Evolutionary conservation across 768 basidiomycete genomes (phyloP), one percentile per base, ranked within the genome.

Genomic region (Trametes cubensis): DNA sequence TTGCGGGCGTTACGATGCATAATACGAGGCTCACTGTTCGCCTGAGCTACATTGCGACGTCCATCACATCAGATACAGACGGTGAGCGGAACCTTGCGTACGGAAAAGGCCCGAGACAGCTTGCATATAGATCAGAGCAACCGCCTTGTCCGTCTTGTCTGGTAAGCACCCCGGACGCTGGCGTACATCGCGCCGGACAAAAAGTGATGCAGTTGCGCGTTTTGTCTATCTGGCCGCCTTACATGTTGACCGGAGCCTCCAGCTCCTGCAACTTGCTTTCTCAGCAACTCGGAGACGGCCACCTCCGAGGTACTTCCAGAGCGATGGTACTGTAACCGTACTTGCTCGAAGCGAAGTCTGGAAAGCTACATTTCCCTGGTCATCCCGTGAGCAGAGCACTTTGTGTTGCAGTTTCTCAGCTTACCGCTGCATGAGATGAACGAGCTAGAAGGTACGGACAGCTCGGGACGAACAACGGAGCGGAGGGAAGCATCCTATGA

Each of bases 11-110:
- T 50, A n/a, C 15, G 2, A n/a, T n/a, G n/a, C n/a, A n/a, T n/a
- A n/a, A n/a, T n/a, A 30, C 20, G 20, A 25, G 13, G 23, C 21
- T 47, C 46, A 47, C 17, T 6, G 42, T 44, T 44, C 42, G 20
- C 34, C n/a, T 18, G n/a, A 34, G 28, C 25, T 25, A 39, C 15
- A 28, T 8, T 39, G 25, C 23, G 48, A 42, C 38, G 41, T 7
- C 26, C 39, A 50, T 49, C 48, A 51, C 34, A 58, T 42, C 48
- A 58, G 39, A 34, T 30, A 39, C 48, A 25, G 28, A n/a, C n/a
- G 21, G 5, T 28, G 48, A 17, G 23, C 49, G 20, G 25, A 51
- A 51, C 41, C 42, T 52, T 59, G 10, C 11, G 49, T 8, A 48
- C 14, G 39, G 25, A 51, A 59, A 59, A 41, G 17, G 15, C 38